Conservation (phyloP, 1,284 basidiomycete genomes). For the Naganishia sp. region DNA sequence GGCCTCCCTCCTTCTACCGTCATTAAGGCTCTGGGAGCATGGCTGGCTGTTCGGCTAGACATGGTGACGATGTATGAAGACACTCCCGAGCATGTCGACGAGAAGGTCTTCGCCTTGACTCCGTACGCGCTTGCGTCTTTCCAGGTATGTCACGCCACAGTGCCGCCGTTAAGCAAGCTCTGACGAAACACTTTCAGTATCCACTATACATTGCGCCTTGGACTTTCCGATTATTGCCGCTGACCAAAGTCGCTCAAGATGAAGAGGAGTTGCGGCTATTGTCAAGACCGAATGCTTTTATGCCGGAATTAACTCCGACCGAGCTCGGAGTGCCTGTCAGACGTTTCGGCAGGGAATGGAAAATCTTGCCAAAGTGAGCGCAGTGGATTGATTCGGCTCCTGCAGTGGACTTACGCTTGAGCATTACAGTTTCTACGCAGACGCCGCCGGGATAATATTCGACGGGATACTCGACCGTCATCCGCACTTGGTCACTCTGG, state of each 20-base stretch:
- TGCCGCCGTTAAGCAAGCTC: not conserved
- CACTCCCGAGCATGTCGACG: constrained; percentile 54
- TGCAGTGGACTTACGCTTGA: not conserved
- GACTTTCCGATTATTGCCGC: constrained; percentile 51
- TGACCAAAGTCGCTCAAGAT: constrained; percentile 36
- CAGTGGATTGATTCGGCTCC: not conserved
- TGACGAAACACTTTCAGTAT: constrained; percentile 44
- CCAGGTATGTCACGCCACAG: constrained; percentile 45
- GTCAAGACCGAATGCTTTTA: constrained; percentile 29
- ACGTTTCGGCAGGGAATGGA: constrained; percentile 34
- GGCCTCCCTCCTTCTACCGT: constrained; percentile 53
- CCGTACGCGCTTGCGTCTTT: constrained; percentile 59
- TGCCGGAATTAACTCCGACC: constrained; percentile 29
- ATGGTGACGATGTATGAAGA: constrained; percentile 40
- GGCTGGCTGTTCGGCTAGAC: constrained; percentile 37
- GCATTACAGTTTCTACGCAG: constrained; percentile 14
- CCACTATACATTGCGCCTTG: constrained; percentile 56
- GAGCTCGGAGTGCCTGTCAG: constrained; percentile 17
- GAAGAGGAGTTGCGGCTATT: constrained; percentile 24
- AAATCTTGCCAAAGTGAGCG: constrained; percentile 23
- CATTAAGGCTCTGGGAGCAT: constrained; percentile 46
- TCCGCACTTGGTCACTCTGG: constrained; percentile 25
- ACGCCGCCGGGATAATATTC: constrained; percentile 20
- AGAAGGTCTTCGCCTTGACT: constrained; percentile 58
- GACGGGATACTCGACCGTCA: constrained; percentile 30